Conservation (phyloP, 495 filamentous ascomycete species). For the Cairneyella variabilis region DNA sequence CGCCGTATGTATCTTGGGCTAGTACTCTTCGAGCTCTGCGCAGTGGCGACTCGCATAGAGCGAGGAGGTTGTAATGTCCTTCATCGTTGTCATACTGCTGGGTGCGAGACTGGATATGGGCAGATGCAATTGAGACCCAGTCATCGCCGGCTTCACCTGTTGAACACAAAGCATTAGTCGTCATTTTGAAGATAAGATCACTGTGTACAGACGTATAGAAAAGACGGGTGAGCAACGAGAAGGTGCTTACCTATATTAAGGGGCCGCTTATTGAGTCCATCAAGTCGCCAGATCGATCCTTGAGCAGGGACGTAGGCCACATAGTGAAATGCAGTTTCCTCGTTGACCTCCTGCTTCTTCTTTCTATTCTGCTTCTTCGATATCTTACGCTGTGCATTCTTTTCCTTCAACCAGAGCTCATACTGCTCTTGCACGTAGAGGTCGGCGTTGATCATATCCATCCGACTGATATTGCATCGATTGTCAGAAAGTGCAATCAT, state of each 20-base stretch:
- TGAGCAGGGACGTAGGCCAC: slow-evolving; percentile 81
- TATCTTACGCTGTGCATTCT: slow-evolving; percentile 31
- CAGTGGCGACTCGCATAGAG: too few relatives aligned
- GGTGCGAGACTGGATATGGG: too few relatives aligned
- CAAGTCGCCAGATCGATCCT: slow-evolving; percentile 80
- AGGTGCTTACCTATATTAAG: slow-evolving; percentile 60
- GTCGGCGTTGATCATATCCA: slow-evolving; percentile 77
- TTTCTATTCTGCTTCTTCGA: slow-evolving; percentile 28
- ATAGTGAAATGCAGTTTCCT: slow-evolving; percentile 71
- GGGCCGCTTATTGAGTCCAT: slow-evolving; percentile 76
- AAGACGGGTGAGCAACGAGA: too few relatives aligned
- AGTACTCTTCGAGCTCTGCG: too few relatives aligned
- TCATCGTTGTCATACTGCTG: too few relatives aligned
- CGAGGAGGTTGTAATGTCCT: too few relatives aligned
- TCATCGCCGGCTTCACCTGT: too few relatives aligned
- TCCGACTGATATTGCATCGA: slow-evolving; percentile 45
- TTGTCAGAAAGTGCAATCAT: neutral
- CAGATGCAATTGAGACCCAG: too few relatives aligned
- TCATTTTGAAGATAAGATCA: too few relatives aligned
- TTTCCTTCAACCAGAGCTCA: slow-evolving; percentile 22
- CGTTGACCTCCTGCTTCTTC: slow-evolving; percentile 33
- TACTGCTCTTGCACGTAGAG: slow-evolving; percentile 62
- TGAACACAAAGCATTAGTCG: too few relatives aligned
- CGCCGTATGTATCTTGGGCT: too few relatives aligned
- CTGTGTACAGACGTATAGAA: too few relatives aligned